Evolutionary conservation across 2,329 filamentous ascomycete genomes (phyloP), one percentile per base, ranked within the genome.

Genomic region (Penicillium aurantiogriseum): DNA sequence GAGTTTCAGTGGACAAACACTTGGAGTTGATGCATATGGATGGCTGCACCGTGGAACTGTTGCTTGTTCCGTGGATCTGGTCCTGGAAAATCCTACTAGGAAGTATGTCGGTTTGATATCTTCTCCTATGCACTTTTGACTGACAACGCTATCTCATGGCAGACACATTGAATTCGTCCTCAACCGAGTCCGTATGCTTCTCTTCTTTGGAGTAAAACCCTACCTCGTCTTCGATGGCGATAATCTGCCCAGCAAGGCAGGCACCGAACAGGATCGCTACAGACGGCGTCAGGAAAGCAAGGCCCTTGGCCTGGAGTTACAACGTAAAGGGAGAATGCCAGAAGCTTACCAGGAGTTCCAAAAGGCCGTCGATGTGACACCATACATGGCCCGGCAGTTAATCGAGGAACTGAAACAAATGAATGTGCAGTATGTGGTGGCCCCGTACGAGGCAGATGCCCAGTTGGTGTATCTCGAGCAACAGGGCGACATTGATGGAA

Each of bases 141-240:
- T 13, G n/a, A 33, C 29, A n/a, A 10, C 44, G 67, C 71, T 51
- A 76, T 42, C 17, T 29, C 7, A 29, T 42, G 21, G 9, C 60
- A 95, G 90, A 77, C 94, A 92, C 80, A 86, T 99, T 70, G 90
- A 95, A 70, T 96, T 92, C 67, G 89, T 89, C 52, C 88, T 99
- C 83, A 85, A 90, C 70, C 90, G 92, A 59, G 92, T 99, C 51
- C 88, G 88, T 59, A 97, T 99, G 94, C 85, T 96, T 57, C 85
- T 91, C 61, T 90, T 96, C 76, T 97, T 95, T 72, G 93, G 92
- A 25, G 85, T 97, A 40, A 96, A 83, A n/a, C 94, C 94, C 0
- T 99, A 95, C 73, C 78, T 99, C 54, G 89, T 99, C 36, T 99
- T 99, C 72, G 94, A 99, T 76, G 94, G 94, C 61, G 94, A 97